These are phyloP conservation scores for Linderniella brevidens DNA, from an alignment of 257 asterid species.

Conservation along the genomic window DNA sequence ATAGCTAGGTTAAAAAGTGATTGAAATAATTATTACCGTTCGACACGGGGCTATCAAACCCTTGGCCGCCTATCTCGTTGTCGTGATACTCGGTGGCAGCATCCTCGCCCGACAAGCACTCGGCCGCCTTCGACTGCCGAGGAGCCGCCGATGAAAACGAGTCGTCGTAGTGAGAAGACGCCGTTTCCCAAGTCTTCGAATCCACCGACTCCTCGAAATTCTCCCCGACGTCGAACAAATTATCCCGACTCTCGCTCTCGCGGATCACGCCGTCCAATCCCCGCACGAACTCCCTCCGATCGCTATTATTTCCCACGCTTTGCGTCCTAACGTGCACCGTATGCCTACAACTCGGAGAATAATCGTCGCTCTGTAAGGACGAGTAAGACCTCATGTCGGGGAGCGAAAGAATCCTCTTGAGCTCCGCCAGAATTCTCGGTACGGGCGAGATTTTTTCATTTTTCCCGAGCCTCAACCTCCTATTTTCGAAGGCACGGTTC, in stretches of 20 bases:
- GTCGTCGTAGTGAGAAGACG: constrained; percentile 14
- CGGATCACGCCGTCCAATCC: constrained; percentile 7
- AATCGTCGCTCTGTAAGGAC: constrained; percentile 25
- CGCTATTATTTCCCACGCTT: constrained; percentile 8
- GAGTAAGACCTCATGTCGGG: constrained; percentile 58
- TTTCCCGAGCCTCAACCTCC: constrained; percentile 16
- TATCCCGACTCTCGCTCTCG: constrained; percentile 16
- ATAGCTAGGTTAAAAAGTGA: no score
- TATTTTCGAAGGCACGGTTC: no score
- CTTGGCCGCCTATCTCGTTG: constrained; percentile 11
- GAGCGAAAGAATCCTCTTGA: constrained; percentile 51
- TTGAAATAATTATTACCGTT: constrained; percentile 14
- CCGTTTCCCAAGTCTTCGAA: constrained; percentile 13
- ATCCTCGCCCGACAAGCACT: neutral
- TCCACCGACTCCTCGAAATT: constrained; percentile 18
- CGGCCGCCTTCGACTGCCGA: constrained; percentile 3
- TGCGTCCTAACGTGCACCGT: constrained; percentile 3
- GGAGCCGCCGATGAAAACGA: constrained; percentile 7
- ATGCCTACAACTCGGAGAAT: constrained; percentile 10
- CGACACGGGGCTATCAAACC: constrained; percentile 4
- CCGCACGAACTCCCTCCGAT: constrained; percentile 12
- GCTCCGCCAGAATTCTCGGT: constrained; percentile 8
- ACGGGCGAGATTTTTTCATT: constrained; percentile 11
- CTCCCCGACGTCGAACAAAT: constrained; percentile 15
- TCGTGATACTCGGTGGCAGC: constrained; percentile 17